Base-by-base conservation (phyloP, 1,284 basidiomycete species). In the Athelia sp. region DNA sequence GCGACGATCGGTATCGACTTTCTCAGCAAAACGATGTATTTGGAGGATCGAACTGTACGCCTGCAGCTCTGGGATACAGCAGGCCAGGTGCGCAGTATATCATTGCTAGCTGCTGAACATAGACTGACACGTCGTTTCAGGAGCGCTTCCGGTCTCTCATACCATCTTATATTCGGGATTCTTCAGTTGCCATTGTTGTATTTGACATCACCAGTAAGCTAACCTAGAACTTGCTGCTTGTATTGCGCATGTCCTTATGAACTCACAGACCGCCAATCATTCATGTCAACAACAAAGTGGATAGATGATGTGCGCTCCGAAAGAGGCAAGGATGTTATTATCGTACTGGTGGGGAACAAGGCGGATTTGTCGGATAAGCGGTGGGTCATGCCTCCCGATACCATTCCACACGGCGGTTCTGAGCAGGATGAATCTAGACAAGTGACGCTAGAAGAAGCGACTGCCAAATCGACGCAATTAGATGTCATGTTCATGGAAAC, bases 1-100 rank as follows among this genome's bases (percentile, higher is more conserved):
- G 97, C 97, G 13, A 99, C 97, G 13, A 99, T 99, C 65, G 97
- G 97, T 55, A 99, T 98, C 70, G 97, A 99, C 74, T 99, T 99
- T 68, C 75, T 99, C 67, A 96, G 93, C 72, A 99, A 99, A 78
- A 99, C 97, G 0, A 97, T 99, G 93, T 99, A 99, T 70, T 81
- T 99, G 52, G 97, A 99, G 66, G 97, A 99, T 74, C 78, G 97
- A 60, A 99, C 97, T 2, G 96, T 99, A 45, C 81, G 97, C 63
- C 72, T 99, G 70, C 97, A 99, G 67, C 75, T 99, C 9, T 99
- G 95, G 95, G 97, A 99, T 70, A 99, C 97, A 52, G 96, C 97
- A 57, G 93, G 93, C 36, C 93, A 96, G 79, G 90, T 88, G 61
- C 60, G 79, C 38, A 31, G 32, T 48, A 34, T 6, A 32, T 21